Percentiles rank a stretch among this genome's conserved stretches.
These are phyloP conservation scores for Dionaea muscipula DNA, from an alignment of 179 eudicot genomes.

Conservation along the genomic window DNA sequence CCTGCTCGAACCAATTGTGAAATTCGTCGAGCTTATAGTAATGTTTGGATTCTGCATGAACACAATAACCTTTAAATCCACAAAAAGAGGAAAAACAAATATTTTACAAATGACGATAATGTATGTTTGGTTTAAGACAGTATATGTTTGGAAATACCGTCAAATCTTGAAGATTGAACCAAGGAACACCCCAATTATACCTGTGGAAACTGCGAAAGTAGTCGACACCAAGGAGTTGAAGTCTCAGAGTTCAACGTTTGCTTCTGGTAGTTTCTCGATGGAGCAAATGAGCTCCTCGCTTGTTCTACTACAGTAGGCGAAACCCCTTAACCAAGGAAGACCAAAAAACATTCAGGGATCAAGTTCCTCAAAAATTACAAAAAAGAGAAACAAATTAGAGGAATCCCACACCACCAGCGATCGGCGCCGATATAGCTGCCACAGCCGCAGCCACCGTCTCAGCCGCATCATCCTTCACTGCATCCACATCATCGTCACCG, in stretches of 20 bases:
- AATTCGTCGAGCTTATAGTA: slow-evolving; percentile 30
- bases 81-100: background rate
- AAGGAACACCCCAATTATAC: slow-evolving; percentile 14
- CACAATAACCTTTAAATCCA: background rate
- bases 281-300: slow-evolving; percentile 33
- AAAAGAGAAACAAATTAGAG: background rate
- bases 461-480: slow-evolving; percentile 19
- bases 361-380: background rate
- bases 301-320: slow-evolving; percentile 27
- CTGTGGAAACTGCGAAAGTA: slow-evolving; percentile 58
- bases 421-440: slow-evolving; percentile 25
- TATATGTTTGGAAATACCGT: too few relatives aligned
- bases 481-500: slow-evolving; percentile 17
- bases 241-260: slow-evolving; percentile 28
- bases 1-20: slow-evolving; percentile 53
- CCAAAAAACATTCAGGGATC: background rate
- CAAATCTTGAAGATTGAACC: background rate
- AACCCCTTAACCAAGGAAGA: slow-evolving; percentile 21
- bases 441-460: slow-evolving; percentile 12
- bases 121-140: too few relatives aligned
- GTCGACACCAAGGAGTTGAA: slow-evolving; percentile 68
- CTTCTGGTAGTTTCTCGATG: slow-evolving; percentile 24
- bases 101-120: too few relatives aligned
- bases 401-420: slow-evolving; percentile 30
- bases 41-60: slow-evolving; percentile 48